Percentiles rank a stretch among this genome's conserved stretches.
Evolutionary conservation across 176 grass and related monocot species (phyloP).

Genomic region (Cymbopogon citratus): DNA sequence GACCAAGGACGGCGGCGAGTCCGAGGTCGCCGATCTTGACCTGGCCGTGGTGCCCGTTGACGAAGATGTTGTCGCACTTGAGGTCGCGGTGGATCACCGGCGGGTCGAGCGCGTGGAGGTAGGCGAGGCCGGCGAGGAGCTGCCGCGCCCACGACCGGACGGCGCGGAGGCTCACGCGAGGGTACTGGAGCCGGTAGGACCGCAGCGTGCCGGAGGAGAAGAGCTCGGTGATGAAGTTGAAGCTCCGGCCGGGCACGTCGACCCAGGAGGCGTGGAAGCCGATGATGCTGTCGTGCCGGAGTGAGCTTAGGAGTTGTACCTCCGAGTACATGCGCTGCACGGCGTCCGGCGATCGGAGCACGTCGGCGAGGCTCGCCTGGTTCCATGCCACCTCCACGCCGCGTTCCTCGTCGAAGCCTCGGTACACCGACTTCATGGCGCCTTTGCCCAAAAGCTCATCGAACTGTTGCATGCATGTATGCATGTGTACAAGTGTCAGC

Average conservation of each 20-base stretch:
- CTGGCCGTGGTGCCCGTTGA: conserved; percentile 79
- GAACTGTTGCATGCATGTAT: conserved; percentile 27
- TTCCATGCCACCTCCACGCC: conserved; percentile 94
- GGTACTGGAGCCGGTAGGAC: conserved; percentile 59
- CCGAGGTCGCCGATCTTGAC: conserved; percentile 96
- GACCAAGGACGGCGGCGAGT: conserved; percentile 58
- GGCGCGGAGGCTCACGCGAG: conserved; percentile 50
- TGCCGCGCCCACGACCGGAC: conserved; percentile 52
- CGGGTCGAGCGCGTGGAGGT: background rate
- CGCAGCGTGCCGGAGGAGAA: conserved; percentile 93
- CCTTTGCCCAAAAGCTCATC: conserved; percentile 70
- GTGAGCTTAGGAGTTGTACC: conserved; percentile 66
- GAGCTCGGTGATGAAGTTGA: conserved; percentile 99
- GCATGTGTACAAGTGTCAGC: background rate
- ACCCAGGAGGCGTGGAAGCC: conserved; percentile 75
- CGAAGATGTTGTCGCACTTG: conserved; percentile 66
- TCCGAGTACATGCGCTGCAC: conserved; percentile 82
- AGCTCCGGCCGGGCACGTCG: conserved; percentile 26
- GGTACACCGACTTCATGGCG: conserved; percentile 84
- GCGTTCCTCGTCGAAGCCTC: conserved; percentile 68
- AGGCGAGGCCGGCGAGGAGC: background rate
- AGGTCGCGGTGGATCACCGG: conserved; percentile 3
- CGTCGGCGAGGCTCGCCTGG: conserved; percentile 58
- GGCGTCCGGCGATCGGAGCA: conserved; percentile 55
- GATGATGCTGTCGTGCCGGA: conserved; percentile 77